These are phyloP conservation scores for Sisymbrium altissimum DNA, from an alignment of 345 rosid genomes.

Conservation along the genomic window DNA sequence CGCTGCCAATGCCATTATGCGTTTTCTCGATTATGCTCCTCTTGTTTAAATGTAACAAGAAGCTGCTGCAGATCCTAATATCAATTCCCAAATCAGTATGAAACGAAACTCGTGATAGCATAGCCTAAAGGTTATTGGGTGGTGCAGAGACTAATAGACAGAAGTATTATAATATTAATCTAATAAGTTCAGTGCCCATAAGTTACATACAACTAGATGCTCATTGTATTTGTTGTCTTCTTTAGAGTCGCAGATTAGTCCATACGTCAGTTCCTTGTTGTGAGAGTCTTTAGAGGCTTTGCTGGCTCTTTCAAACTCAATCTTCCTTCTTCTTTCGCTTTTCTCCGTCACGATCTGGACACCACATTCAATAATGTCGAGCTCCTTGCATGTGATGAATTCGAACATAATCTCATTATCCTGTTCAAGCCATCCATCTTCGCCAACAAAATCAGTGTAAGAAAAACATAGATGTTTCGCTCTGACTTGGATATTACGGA, in stretches of 20 bases:
- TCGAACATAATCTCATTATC: neutral
- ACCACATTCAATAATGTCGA: neutral
- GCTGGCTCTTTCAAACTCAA: neutral
- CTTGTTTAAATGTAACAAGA: too few relatives aligned
- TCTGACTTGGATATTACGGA: neutral
- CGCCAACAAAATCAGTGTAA: neutral
- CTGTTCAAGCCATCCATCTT: slow-evolving; percentile 3
- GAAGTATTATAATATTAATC: too few relatives aligned
- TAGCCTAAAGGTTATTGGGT: too few relatives aligned
- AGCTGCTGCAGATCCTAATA: too few relatives aligned
- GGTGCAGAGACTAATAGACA: too few relatives aligned
- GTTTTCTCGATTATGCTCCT: too few relatives aligned
- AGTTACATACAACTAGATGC: too few relatives aligned
- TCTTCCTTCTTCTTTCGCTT: neutral
- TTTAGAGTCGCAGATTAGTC: neutral
- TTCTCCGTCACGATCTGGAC: neutral
- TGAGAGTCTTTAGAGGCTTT: neutral
- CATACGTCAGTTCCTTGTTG: neutral
- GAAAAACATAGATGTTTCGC: neutral
- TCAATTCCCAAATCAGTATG: too few relatives aligned
- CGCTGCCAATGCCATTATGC: neutral
- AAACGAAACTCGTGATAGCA: too few relatives aligned
- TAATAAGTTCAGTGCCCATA: too few relatives aligned
- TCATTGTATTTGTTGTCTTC: too few relatives aligned
- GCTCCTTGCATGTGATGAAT: neutral